Conservation (phyloP, 495 filamentous ascomycete species). For the Neurospora sp. region DNA sequence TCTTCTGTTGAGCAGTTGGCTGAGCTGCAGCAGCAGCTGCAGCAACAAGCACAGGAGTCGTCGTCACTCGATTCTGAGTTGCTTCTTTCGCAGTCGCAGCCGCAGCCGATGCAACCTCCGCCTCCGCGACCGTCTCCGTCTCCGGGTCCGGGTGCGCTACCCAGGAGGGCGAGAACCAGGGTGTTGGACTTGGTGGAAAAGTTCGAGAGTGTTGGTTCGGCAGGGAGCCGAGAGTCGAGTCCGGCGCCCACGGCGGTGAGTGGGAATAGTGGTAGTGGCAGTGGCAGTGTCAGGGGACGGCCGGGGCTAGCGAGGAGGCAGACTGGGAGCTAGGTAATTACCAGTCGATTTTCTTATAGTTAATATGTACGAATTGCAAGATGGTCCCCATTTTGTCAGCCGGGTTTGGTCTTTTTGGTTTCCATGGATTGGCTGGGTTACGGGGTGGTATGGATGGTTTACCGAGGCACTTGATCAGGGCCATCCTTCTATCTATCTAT, state of each 20-base stretch:
- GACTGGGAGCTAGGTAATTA: background rate
- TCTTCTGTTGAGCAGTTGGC: background rate
- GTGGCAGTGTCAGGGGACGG: background rate
- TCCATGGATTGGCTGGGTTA: background rate
- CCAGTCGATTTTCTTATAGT: background rate
- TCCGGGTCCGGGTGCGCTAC: background rate
- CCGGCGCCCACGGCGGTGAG: slow-evolving; percentile 7
- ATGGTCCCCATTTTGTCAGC: background rate
- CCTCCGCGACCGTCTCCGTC: background rate
- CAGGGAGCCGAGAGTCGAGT: slow-evolving; percentile 23
- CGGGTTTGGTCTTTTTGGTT: background rate
- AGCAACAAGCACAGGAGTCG: background rate
- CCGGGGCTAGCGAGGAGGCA: background rate
- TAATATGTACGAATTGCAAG: background rate
- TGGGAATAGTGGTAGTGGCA: background rate
- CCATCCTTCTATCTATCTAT: background rate
- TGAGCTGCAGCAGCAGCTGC: background rate
- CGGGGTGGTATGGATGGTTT: background rate
- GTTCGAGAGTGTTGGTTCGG: slow-evolving; percentile 22
- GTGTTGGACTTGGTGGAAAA: slow-evolving; percentile 41
- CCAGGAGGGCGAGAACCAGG: slow-evolving; percentile 20
- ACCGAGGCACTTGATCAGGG: background rate
- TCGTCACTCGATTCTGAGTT: background rate
- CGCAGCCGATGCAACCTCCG: background rate
- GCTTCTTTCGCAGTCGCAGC: background rate